These are phyloP conservation scores for Calonectria leucothoes DNA, from an alignment of 2,329 filamentous ascomycete genomes.

Conservation along the genomic window DNA sequence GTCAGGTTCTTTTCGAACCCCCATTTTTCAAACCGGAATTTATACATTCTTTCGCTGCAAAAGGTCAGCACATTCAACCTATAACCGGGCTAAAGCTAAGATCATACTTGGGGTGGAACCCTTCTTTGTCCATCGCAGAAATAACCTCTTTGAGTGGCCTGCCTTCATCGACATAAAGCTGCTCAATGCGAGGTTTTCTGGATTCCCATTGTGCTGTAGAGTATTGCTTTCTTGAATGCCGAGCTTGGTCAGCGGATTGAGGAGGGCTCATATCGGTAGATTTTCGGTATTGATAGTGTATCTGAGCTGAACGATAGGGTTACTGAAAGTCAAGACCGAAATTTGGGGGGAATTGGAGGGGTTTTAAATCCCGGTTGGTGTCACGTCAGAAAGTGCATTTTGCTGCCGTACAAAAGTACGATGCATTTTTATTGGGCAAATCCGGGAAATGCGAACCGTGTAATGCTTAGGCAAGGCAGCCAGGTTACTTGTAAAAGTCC, in stretches of 20 bases:
- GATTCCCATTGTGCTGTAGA: not conserved
- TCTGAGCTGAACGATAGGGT: not conserved
- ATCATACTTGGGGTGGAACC: not conserved
- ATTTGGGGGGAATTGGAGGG: not conserved
- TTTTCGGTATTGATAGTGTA: not conserved
- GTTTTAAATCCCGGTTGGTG: not conserved
- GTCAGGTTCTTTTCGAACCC: not conserved
- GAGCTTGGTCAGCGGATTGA: not conserved
- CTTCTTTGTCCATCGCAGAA: not conserved
- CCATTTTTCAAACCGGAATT: not conserved
- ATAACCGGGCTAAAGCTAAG: not conserved
- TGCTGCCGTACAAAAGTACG: not conserved
- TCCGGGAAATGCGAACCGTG: not conserved
- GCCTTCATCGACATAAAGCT: not conserved
- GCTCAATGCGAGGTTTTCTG: not conserved
- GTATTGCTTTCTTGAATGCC: not conserved
- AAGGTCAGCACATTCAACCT: not conserved
- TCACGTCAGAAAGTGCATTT: not conserved
- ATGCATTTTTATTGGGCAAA: not conserved
- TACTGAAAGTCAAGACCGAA: not conserved
- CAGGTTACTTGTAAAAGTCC: not conserved
- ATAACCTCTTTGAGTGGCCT: not conserved
- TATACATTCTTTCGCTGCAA: not conserved
- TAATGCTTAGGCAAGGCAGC: not conserved
- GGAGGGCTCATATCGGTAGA: not conserved